phyloP scores from a whole-genome alignment of 305 asterid species.

The Solanum hybrid region DNA sequence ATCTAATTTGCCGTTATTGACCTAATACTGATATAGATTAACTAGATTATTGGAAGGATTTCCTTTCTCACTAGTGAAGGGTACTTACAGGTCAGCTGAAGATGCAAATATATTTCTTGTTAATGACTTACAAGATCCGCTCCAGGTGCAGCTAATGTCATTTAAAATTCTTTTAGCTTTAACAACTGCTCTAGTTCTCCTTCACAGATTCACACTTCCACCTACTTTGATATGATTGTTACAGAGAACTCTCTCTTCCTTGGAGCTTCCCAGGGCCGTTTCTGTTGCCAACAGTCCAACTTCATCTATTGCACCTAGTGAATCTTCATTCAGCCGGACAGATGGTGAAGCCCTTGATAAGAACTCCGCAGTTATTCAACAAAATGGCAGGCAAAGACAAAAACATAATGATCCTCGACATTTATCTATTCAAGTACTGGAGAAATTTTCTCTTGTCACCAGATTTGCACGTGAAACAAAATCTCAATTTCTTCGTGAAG shows the following conservation, averaged over 20 bases:
- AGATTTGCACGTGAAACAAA: slow-evolving; percentile 99
- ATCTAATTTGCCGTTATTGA: background rate
- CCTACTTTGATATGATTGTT: slow-evolving; percentile 12
- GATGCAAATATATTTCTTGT: slow-evolving; percentile 94
- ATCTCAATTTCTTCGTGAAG: slow-evolving; percentile 88
- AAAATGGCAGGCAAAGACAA: slow-evolving; percentile 53
- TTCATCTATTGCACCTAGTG: slow-evolving; percentile 31
- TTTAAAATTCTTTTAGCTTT: background rate
- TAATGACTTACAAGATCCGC: slow-evolving; percentile 86
- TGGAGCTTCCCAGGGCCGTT: slow-evolving; percentile 86
- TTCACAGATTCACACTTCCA: slow-evolving; percentile 1
- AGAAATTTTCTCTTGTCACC: slow-evolving; percentile 95
- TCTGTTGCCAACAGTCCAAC: slow-evolving; percentile 43
- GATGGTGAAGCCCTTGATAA: slow-evolving; percentile 27
- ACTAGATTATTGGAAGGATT: slow-evolving; percentile 1
- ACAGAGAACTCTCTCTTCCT: slow-evolving; percentile 86
- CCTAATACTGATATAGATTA: background rate
- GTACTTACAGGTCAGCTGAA: slow-evolving; percentile 76
- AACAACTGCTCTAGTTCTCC: background rate
- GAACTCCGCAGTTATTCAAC: slow-evolving; percentile 31
- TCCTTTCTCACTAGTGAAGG: background rate
- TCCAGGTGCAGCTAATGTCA: slow-evolving; percentile 54
- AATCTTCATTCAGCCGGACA: slow-evolving; percentile 23
- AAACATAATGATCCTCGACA: slow-evolving; percentile 84
- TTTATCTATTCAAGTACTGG: slow-evolving; percentile 85